Evolutionary conservation across 202 grass and related monocot genomes (phyloP), one percentile per base, ranked within the genome.

Genomic region (Elaeis oleifera): DNA sequence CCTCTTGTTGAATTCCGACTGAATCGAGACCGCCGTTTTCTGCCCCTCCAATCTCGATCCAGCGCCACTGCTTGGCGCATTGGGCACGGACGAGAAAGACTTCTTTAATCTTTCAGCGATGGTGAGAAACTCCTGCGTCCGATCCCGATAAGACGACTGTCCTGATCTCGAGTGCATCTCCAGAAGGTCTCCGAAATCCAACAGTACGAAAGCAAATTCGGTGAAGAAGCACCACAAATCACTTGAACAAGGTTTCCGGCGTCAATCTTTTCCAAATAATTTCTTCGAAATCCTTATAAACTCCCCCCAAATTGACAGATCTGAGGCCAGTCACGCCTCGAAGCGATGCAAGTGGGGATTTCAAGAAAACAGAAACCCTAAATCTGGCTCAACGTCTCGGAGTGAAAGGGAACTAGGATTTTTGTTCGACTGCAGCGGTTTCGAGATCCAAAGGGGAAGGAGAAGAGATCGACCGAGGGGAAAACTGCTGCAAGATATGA

Each of bases 51-150:
- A 65, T 22, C 18, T 24, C 4, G 62, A 32, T n/a, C 22, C 62
- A 50, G 22, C 5, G 62, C 49, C 52, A 54, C 84, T 61, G 67
- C 59, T 77, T 3, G 74, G 59, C 14, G 55, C 66, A 29, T 68
- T 59, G 4, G 23, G 62, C 6, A 18, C 4, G 5, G 48, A 65
- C 22, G 62, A 27, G 20, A 20, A 39, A 16, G 49, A 51, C 23
- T 50, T 65, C 22, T 26, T 65, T 8, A 50, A 51, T 25, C 51
- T 65, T 49, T 50, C 61, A 5, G 51, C 48, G 16, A 49, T 15
- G 44, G 49, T 64, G 15, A 51, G 14, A 49, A 64, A 64, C 44
- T 64, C 62, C 22, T 51, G 44, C 62, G 62, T 51, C 62, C 62
- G 62, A 65, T 65, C 62, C 6, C 62, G 62, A 26, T 27, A 65